Base-by-base conservation (phyloP, 2,329 filamentous ascomycete species). In the Ascochyta koolunga region DNA sequence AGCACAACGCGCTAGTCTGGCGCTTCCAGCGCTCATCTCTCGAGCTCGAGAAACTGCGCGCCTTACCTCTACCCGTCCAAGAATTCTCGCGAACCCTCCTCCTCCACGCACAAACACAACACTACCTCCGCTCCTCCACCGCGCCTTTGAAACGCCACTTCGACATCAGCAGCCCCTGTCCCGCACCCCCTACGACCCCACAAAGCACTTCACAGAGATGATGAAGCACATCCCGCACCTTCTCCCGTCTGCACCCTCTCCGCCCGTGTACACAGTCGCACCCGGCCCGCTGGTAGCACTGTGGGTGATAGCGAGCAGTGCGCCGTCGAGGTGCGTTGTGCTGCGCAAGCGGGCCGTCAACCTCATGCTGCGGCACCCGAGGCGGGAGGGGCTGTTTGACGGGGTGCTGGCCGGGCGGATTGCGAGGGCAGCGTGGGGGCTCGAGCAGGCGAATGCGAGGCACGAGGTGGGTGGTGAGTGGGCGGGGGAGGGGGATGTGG, bases 351-450 rank as follows among this genome's bases (percentile, higher is more conserved):
- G 58, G 31, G 68, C 70, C 5, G 58, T 71, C 8, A 54, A 50
- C 0, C 45, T 72, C 19, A 62, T 73, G 54, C 37, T 69, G 4
- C 54, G 61, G 16, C 64, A 66, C 42, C 69, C 71, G 2, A 49
- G 70, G 6, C 60, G 85, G 81, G 18, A 72, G 67, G 18, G 82
- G 74, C 2, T 89, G 85, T 68, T 77, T 73, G 37, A 79, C 83
- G 65, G 87, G 83, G 1, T 89, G 80, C 67, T 90, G 83, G 87
- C 85, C 84, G 73, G 69, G 0, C 53, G 61, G 19, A 61, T 74
- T 22, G 71, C 68, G 2, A 58, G 54, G 42, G 64, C 66, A 42
- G 55, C 59, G 5, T 57, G 71, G 53, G 51, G 36, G 19, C 27
- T 73, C 16, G 71, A 74, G 43, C 66, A 74, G 52, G 57, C 57